These are phyloP conservation scores for Sclerotinia spermophila DNA, from an alignment of 2,329 filamentous ascomycete species.

Conservation along the genomic window DNA sequence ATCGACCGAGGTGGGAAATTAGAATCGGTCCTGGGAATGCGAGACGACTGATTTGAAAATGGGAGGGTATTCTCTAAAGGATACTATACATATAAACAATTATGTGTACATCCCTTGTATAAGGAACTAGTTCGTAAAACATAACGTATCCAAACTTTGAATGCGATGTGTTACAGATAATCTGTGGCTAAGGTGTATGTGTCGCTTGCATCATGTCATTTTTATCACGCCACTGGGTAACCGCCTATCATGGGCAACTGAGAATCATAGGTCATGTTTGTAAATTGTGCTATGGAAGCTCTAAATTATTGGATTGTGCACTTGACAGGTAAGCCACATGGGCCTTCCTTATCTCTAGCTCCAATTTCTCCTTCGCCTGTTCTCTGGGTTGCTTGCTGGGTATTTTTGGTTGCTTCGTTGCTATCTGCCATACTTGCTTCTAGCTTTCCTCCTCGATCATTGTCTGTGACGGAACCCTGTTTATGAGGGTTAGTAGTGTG, in stretches of 20 bases:
- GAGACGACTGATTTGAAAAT: not conserved
- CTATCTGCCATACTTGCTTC: not conserved
- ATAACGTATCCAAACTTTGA: not conserved
- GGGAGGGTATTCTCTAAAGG: not conserved
- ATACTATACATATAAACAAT: not conserved
- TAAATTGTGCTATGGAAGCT: not conserved
- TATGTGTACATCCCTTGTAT: not conserved
- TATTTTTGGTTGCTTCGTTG: constrained; percentile 25
- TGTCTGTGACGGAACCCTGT: constrained; percentile 41
- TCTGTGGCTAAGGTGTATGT: not conserved
- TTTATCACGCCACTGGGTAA: not conserved
- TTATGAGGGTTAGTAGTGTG: not conserved
- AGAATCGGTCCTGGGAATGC: constrained; percentile 3
- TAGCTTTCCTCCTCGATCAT: constrained; percentile 15
- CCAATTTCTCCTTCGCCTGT: constrained; percentile 10
- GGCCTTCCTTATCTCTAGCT: constrained; percentile 56
- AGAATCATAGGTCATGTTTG: not conserved
- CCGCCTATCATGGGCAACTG: not conserved
- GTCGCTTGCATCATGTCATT: not conserved
- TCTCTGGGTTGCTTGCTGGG: constrained; percentile 26
- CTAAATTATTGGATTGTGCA: constrained; percentile 54
- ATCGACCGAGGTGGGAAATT: not conserved
- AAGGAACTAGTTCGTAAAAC: not conserved
- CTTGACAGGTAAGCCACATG: constrained; percentile 74
- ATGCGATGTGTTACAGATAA: not conserved